Evolutionary conservation across 352 stramenopile species (phyloP).

Genomic region (Pythium apleroticum): DNA sequence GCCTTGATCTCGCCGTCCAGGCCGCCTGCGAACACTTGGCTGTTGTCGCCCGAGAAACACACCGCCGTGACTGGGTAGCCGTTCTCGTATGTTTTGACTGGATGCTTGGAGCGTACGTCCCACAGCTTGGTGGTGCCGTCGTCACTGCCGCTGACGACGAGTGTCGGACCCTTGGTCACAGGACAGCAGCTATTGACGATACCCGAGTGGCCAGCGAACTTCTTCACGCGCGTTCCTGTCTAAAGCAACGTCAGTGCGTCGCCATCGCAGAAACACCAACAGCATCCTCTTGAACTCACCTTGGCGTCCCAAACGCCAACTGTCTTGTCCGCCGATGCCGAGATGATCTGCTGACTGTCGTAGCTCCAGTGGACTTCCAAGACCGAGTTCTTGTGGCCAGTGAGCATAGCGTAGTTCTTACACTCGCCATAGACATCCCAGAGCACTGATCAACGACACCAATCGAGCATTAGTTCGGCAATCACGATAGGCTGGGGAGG

Average conservation of each 20-base stretch:
- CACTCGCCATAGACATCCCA: conserved; percentile 92
- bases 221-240: conserved; percentile 84
- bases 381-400: conserved; percentile 95
- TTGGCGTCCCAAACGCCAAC: conserved; percentile 83
- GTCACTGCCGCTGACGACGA: conserved; percentile 90
- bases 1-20: conserved; percentile 93
- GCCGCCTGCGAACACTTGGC: conserved; percentile 88
- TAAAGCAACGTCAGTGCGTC: conserved; percentile 29
- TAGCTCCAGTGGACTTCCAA: conserved; percentile 92
- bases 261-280: not conserved
- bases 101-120: conserved; percentile 82
- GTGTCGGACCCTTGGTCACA: conserved; percentile 74
- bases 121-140: conserved; percentile 90
- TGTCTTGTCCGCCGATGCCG: conserved; percentile 92
- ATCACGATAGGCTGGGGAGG: too few relatives aligned
- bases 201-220: conserved; percentile 74
- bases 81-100: conserved; percentile 85
- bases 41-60: conserved; percentile 85
- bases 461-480: not conserved
- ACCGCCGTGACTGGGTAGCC: conserved; percentile 91
- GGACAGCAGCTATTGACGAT: conserved; percentile 92
- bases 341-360: conserved; percentile 86
- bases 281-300: conserved; percentile 21
- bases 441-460: conserved; percentile 51
- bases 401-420: conserved; percentile 93